phyloP scores from a whole-genome alignment of 805 yeast species.

The Metschnikowia henanensis region DNA sequence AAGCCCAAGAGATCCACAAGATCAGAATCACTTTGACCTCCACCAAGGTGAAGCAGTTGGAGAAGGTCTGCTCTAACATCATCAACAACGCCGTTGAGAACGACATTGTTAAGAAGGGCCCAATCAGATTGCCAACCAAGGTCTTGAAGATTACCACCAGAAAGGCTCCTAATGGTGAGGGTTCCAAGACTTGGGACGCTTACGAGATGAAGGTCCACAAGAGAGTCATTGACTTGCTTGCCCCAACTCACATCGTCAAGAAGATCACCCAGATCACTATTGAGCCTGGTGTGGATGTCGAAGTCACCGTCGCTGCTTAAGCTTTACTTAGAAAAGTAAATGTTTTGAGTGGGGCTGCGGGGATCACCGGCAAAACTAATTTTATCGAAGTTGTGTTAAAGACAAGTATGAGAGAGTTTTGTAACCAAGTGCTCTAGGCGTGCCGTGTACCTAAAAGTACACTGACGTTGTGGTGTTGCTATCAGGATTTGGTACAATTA shows the following conservation, averaged over 20 bases:
- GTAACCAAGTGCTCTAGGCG: conserved; percentile 58
- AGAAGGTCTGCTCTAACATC: conserved; percentile 91
- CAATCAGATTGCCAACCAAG: conserved; percentile 99
- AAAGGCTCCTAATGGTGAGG: conserved; percentile 99
- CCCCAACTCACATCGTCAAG: conserved; percentile 92
- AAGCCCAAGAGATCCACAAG: conserved; percentile 85
- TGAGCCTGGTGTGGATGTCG: conserved; percentile 99
- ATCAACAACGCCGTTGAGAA: conserved; percentile 81
- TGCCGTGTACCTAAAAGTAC: conserved; percentile 49
- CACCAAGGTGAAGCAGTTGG: conserved; percentile 97
- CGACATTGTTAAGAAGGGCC: conserved; percentile 94
- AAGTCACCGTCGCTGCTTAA: conserved; percentile 87
- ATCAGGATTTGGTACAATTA: conserved; percentile 48
- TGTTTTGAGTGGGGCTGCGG: conserved; percentile 1
- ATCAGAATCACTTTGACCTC: conserved; percentile 99
- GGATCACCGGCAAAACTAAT: conserved; percentile 3
- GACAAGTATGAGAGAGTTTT: conserved; percentile 12
- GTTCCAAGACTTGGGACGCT: conserved; percentile 99
- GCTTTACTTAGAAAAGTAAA: conserved; percentile 16
- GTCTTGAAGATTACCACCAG: conserved; percentile 97
- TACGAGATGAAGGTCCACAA: conserved; percentile 99
- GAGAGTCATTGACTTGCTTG: conserved; percentile 98
- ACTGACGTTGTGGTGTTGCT: conserved; percentile 61
- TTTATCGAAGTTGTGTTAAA: conserved; percentile 18
- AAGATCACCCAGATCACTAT: conserved; percentile 96